These are phyloP conservation scores for Angophora floribunda DNA, from an alignment of 345 rosid species.

Conservation along the genomic window DNA sequence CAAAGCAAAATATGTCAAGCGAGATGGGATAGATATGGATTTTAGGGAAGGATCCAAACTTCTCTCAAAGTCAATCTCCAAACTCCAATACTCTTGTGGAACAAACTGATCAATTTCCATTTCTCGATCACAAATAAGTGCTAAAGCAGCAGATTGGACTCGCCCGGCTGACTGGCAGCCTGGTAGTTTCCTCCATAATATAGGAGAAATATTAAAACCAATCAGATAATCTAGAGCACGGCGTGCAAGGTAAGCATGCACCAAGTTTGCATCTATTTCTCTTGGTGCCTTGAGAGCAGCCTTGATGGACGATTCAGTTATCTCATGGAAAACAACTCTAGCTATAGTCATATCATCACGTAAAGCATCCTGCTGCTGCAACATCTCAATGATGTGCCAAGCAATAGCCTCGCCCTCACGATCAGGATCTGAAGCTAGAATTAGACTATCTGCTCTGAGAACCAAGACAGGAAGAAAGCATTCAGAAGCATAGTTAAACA, in stretches of 20 bases:
- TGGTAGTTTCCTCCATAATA: constrained; percentile 93
- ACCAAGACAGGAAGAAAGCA: constrained; percentile 17
- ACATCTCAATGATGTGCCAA: constrained; percentile 98
- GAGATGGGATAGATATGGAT: constrained; percentile 37
- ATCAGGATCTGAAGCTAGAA: constrained; percentile 99
- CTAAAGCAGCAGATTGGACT: constrained; percentile 95
- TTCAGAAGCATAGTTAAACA: constrained; percentile 9
- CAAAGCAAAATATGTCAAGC: constrained; percentile 55
- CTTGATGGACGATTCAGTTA: constrained; percentile 88
- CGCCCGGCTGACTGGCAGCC: constrained; percentile 99
- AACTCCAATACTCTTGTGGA: constrained; percentile 81
- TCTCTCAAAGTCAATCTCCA: constrained; percentile 39
- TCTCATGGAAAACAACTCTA: constrained; percentile 93
- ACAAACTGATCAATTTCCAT: constrained; percentile 81
- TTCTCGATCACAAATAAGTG: constrained; percentile 91
- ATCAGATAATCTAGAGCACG: constrained; percentile 96
- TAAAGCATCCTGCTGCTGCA: constrained; percentile 90
- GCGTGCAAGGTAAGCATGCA: constrained; percentile 90
- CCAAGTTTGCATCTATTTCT: constrained; percentile 76
- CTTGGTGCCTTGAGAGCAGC: constrained; percentile 74
- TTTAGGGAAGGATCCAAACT: constrained; percentile 10
- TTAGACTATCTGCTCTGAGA: constrained; percentile 88
- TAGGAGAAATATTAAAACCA: constrained; percentile 91
- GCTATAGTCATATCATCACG: constrained; percentile 57
- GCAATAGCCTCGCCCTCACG: constrained; percentile 99